These are phyloP conservation scores for Fusarium tjaetaba DNA, from an alignment of 2,329 filamentous ascomycete genomes.

Conservation along the genomic window DNA sequence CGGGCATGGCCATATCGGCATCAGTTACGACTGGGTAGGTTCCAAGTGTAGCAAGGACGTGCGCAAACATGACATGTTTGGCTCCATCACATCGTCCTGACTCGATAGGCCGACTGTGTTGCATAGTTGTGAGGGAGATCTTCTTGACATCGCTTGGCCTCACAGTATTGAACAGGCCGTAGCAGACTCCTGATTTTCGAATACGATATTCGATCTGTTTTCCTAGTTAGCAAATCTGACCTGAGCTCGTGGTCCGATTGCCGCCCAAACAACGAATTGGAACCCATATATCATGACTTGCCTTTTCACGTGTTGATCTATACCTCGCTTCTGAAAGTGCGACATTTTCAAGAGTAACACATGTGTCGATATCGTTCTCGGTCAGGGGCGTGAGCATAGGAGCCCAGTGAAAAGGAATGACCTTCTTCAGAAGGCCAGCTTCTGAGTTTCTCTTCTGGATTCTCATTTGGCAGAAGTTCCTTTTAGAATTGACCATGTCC, in stretches of 20 bases:
- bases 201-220: constrained; percentile 47
- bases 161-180: constrained; percentile 81
- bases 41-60: constrained; percentile 80
- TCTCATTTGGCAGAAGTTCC: constrained; percentile 53
- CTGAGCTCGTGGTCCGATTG: neutral
- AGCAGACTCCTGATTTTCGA: constrained; percentile 63
- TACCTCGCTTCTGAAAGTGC: constrained; percentile 62
- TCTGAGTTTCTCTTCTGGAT: constrained; percentile 49
- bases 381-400: constrained; percentile 75
- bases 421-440: constrained; percentile 51
- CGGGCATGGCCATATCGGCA: constrained; percentile 77
- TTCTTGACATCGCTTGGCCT: constrained; percentile 57
- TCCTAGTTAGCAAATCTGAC: neutral
- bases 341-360: constrained; percentile 63
- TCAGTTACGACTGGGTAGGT: constrained; percentile 73
- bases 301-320: constrained; percentile 64
- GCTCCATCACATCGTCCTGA: constrained; percentile 48
- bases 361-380: constrained; percentile 70
- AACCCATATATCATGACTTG: constrained; percentile 40
- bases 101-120: constrained; percentile 66
- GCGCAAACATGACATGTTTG: constrained; percentile 73
- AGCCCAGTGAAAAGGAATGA: constrained; percentile 68
- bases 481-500: constrained; percentile 50
- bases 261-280: neutral
- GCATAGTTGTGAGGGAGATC: constrained; percentile 61